Conservation (phyloP, 2,329 filamentous ascomycete species). For the Macrophomina pseudophaseolina region DNA sequence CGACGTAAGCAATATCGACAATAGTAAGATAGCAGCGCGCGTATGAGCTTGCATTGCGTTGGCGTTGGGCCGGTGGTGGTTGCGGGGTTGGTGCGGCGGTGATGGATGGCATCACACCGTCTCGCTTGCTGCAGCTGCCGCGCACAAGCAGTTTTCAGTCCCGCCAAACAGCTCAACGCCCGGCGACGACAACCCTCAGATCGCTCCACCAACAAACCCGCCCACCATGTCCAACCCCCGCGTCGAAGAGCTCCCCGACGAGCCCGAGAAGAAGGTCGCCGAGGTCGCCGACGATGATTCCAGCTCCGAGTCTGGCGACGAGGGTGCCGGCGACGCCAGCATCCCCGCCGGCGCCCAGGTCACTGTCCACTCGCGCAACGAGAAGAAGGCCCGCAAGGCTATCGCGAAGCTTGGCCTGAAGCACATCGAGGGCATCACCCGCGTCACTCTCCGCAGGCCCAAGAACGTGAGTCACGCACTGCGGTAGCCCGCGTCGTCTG, state of each 20-base stretch:
- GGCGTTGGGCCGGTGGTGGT: not conserved
- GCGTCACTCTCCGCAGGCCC: slow-evolving; percentile 95
- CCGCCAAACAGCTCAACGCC: slow-evolving; percentile 25
- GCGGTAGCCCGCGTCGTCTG: not conserved
- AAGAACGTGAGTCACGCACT: slow-evolving; percentile 87
- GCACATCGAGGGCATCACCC: slow-evolving; percentile 95
- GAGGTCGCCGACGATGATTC: slow-evolving; percentile 75
- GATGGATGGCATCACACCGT: slow-evolving; percentile 24
- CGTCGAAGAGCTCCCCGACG: slow-evolving; percentile 96
- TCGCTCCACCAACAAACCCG: slow-evolving; percentile 37
- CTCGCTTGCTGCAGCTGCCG: slow-evolving; percentile 24
- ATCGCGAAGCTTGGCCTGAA: slow-evolving; percentile 98
- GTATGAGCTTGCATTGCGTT: not conserved
- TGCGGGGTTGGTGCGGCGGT: slow-evolving; percentile 18
- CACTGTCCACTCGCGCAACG: slow-evolving; percentile 96
- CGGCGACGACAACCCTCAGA: slow-evolving; percentile 29
- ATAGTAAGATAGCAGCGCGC: not conserved
- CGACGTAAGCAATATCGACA: not conserved
- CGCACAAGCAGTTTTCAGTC: slow-evolving; percentile 26
- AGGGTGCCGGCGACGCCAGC: slow-evolving; percentile 64
- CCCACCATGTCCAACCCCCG: slow-evolving; percentile 92
- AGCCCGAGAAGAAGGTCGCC: slow-evolving; percentile 76
- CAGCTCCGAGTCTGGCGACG: slow-evolving; percentile 77
- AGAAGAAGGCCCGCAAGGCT: slow-evolving; percentile 99
- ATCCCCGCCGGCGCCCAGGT: slow-evolving; percentile 85